Conservation (phyloP, 2,329 filamentous ascomycete genomes). For the Fusarium burgessii region DNA sequence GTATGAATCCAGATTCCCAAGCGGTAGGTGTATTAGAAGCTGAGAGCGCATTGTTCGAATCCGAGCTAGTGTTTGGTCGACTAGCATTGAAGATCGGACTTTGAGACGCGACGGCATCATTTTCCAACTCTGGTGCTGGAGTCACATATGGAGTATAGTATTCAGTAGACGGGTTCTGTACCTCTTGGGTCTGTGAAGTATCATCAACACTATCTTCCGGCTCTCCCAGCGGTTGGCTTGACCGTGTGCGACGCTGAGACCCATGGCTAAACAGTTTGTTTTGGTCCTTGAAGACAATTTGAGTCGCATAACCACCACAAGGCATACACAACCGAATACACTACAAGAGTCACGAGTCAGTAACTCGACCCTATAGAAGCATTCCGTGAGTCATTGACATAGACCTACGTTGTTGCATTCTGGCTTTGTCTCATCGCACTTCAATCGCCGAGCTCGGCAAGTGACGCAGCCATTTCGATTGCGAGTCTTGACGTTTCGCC, state of each 20-base stretch:
- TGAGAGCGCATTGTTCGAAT: not conserved
- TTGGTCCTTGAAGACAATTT: conserved; percentile 33
- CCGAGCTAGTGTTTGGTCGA: not conserved
- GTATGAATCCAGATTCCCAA: not conserved
- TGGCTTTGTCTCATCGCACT: conserved; percentile 26
- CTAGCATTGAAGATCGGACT: not conserved
- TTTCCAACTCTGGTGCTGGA: not conserved
- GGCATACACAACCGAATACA: conserved; percentile 16
- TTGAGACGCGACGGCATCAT: not conserved
- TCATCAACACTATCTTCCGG: not conserved
- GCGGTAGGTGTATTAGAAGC: not conserved
- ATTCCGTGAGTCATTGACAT: not conserved
- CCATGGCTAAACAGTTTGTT: conserved; percentile 17
- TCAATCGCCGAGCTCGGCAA: conserved; percentile 24
- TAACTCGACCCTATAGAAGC: not conserved
- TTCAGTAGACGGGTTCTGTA: not conserved
- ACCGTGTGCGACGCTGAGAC: not conserved
- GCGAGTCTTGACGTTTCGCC: conserved; percentile 22
- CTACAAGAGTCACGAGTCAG: not conserved
- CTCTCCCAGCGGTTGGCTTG: not conserved
- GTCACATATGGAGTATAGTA: not conserved
- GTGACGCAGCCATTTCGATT: conserved; percentile 30
- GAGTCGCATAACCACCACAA: conserved; percentile 28
- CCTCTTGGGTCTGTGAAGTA: not conserved
- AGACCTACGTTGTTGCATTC: conserved; percentile 23